A percentile compares a stretch with the other conserved stretches of the same genome.
Conservation (phyloP, 345 rosid species). For the Hibiscus syriacus region DNA sequence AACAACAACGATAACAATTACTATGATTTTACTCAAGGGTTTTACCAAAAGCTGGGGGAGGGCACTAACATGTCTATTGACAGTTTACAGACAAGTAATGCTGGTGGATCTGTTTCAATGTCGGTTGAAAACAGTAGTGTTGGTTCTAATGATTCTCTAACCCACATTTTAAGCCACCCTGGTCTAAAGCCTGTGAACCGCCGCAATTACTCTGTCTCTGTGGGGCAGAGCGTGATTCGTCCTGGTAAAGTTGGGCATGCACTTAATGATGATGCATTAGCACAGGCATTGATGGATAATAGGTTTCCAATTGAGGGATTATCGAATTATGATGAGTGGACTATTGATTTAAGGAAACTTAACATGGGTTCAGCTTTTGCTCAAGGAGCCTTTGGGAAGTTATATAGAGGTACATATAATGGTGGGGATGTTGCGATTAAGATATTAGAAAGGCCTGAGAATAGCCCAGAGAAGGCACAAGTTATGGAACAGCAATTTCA, state of each 20-base stretch:
- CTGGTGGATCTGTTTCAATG: constrained; percentile 57
- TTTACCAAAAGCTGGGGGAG: constrained; percentile 58
- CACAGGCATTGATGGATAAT: constrained; percentile 52
- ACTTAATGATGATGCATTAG: constrained; percentile 48
- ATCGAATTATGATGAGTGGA: constrained; percentile 49
- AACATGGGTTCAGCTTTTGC: constrained; percentile 65
- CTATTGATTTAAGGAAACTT: constrained; percentile 55
- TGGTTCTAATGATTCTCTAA: constrained; percentile 56
- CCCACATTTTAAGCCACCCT: constrained; percentile 57
- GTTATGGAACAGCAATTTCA: constrained; percentile 50
- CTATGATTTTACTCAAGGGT: constrained; percentile 47
- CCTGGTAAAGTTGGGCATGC: constrained; percentile 46
- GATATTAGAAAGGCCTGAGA: constrained; percentile 44
- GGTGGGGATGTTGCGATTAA: constrained; percentile 57
- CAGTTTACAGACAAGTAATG: constrained; percentile 50
- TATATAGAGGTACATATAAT: constrained; percentile 47
- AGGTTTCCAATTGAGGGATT: constrained; percentile 45
- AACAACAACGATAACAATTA: constrained; percentile 33
- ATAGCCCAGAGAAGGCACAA: constrained; percentile 35
- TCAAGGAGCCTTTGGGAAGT: constrained; percentile 64
- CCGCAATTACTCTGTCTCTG: constrained; percentile 34
- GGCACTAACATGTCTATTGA: constrained; percentile 63
- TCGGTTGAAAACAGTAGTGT: constrained; percentile 58
- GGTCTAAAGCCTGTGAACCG: constrained; percentile 39
- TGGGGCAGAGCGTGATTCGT: constrained; percentile 52